Percentiles rank a stretch among this genome's conserved stretches.
phyloP scores from a whole-genome alignment of 2,329 filamentous ascomycete species.

The Paramyrothecium roridum region DNA sequence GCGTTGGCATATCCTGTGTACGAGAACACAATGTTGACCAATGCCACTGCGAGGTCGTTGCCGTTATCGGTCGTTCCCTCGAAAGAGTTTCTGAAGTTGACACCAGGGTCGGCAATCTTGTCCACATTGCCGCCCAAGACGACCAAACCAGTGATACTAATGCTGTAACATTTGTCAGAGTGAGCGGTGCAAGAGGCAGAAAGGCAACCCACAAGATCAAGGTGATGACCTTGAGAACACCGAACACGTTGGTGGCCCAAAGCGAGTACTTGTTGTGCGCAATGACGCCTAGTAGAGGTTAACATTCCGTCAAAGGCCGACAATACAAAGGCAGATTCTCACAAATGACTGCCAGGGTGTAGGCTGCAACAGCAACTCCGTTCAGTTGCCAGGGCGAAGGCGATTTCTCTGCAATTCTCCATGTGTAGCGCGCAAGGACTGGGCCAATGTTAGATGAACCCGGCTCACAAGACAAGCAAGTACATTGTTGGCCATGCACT shows the following conservation, averaged over 20 bases:
- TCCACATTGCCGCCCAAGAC: slow-evolving; percentile 43
- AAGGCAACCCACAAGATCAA: slow-evolving; percentile 44
- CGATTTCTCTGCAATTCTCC: slow-evolving; percentile 46
- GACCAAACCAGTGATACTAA: slow-evolving; percentile 58
- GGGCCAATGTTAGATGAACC: not conserved
- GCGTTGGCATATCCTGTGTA: slow-evolving; percentile 57
- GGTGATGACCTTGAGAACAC: slow-evolving; percentile 57
- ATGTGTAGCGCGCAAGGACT: slow-evolving; percentile 49
- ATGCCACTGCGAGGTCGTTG: slow-evolving; percentile 38
- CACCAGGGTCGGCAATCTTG: slow-evolving; percentile 24
- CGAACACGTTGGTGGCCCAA: slow-evolving; percentile 53
- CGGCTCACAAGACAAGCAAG: too few relatives aligned
- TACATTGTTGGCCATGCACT: not conserved
- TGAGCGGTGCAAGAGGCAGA: not conserved
- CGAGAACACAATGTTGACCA: slow-evolving; percentile 58
- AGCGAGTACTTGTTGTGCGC: slow-evolving; percentile 57
- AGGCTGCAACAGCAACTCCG: slow-evolving; percentile 62
- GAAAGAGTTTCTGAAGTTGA: slow-evolving; percentile 34
- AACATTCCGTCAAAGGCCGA: not conserved
- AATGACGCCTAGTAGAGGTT: slow-evolving; percentile 28
- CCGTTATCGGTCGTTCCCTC: slow-evolving; percentile 29
- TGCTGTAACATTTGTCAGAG: slow-evolving; percentile 16
- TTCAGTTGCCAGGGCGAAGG: slow-evolving; percentile 63
- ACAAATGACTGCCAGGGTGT: slow-evolving; percentile 57
- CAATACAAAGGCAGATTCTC: slow-evolving; percentile 16